Evolutionary conservation across 495 filamentous ascomycete species (phyloP).

Genomic region (Neurospora tetraspora): DNA sequence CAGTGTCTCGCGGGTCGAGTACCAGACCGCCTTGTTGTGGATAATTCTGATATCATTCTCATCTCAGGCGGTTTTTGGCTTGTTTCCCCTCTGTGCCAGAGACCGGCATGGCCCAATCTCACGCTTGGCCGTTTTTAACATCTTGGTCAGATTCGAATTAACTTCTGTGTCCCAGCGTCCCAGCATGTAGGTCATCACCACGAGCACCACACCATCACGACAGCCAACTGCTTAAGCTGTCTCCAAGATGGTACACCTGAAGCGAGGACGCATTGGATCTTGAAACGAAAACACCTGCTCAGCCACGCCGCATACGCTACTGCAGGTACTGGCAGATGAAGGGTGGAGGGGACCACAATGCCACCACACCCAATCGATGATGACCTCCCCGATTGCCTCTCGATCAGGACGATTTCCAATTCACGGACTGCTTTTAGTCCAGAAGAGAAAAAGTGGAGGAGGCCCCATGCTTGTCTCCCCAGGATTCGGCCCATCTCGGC

Average conservation of each 20-base stretch:
- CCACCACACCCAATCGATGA: conserved; percentile 5
- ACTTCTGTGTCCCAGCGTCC: background rate
- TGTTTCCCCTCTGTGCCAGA: background rate
- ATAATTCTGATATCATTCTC: background rate
- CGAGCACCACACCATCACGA: background rate
- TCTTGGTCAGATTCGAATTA: background rate
- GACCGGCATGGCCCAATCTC: background rate
- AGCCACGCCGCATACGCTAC: conserved; percentile 12
- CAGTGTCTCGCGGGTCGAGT: background rate
- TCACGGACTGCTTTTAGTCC: background rate
- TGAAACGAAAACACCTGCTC: conserved; percentile 7
- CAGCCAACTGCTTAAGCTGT: background rate
- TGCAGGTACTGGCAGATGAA: conserved; percentile 5
- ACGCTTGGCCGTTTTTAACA: background rate
- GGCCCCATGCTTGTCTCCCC: background rate
- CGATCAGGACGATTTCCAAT: background rate
- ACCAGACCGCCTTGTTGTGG: background rate
- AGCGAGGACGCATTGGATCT: conserved; percentile 2
- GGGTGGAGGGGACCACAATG: conserved; percentile 1
- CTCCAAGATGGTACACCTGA: background rate
- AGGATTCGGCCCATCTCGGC: background rate
- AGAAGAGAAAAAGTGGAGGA: background rate
- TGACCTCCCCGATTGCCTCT: background rate
- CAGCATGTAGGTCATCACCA: background rate
- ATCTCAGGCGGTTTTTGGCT: background rate